phyloP scores from a whole-genome alignment of 768 basidiomycete genomes.

The Cubamyces sp. region DNA sequence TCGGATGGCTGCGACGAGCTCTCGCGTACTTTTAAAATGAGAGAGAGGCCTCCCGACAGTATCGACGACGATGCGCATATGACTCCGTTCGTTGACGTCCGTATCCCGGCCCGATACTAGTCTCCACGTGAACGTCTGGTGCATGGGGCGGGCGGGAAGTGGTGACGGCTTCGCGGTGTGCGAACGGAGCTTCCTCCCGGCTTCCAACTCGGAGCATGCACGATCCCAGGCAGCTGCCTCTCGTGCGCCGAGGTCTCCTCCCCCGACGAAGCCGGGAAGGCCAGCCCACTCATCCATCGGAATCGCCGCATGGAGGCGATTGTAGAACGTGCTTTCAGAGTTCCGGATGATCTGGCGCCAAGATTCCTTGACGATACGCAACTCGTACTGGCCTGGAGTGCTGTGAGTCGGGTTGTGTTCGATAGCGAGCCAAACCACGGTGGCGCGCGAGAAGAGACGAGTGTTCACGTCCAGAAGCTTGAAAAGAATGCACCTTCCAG shows the following conservation, averaged over 20 bases:
- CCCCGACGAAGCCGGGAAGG: not conserved
- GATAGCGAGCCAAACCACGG: constrained; percentile 20
- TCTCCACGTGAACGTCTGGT: constrained; percentile 7
- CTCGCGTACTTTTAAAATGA: constrained; percentile 6
- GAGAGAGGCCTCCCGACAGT: constrained; percentile 11
- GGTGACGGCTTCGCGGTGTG: not conserved
- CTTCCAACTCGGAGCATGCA: not conserved
- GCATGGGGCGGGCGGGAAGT: not conserved
- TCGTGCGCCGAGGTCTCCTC: not conserved
- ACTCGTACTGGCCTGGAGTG: not conserved
- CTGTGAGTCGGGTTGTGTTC: not conserved
- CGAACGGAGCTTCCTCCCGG: no score
- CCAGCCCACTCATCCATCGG: not conserved
- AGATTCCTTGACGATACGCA: constrained; percentile 18
- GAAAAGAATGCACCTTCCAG: not conserved
- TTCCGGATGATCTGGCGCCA: constrained; percentile 15
- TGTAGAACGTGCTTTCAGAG: constrained; percentile 13
- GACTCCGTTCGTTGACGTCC: constrained; percentile 8
- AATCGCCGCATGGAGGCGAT: not conserved
- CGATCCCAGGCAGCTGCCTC: not conserved
- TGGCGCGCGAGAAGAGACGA: constrained; percentile 17
- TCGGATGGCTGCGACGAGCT: constrained; percentile 10
- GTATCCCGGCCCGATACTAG: not conserved
- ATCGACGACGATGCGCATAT: constrained; percentile 14
- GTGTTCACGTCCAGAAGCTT: constrained; percentile 14